These are phyloP conservation scores for Leishmania braziliensis DNA, from an alignment of 208 protist species.

Conservation along the genomic window DNA sequence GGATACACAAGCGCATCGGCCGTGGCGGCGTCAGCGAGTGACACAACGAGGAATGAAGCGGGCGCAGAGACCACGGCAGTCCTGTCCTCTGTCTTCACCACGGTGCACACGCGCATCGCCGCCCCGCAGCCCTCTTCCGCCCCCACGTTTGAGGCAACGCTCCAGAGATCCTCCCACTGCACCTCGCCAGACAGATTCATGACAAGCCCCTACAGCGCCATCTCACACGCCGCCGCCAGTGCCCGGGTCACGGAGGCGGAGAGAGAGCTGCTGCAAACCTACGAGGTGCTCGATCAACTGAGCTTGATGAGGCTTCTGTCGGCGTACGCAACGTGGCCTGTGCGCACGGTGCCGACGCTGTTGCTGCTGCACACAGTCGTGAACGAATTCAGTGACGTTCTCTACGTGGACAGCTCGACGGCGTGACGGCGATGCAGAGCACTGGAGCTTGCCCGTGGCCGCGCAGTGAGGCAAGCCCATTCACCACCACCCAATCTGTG, in stretches of 20 bases:
- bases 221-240: slow-evolving; percentile 13
- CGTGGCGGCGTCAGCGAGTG: slow-evolving; percentile 7
- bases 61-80: background rate
- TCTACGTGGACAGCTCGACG: slow-evolving; percentile 37
- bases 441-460: slow-evolving; percentile 23
- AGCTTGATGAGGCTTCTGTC: slow-evolving; percentile 47
- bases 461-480: slow-evolving; percentile 1
- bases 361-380: slow-evolving; percentile 79
- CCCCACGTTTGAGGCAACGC: background rate
- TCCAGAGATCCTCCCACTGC: background rate
- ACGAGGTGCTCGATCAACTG: slow-evolving; percentile 61
- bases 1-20: slow-evolving; percentile 38
- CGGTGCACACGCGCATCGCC: slow-evolving; percentile 24
- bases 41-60: background rate
- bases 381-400: slow-evolving; percentile 83
- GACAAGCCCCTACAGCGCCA: slow-evolving; percentile 26
- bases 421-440: slow-evolving; percentile 9
- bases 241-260: slow-evolving; percentile 34
- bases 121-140: background rate
- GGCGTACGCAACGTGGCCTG: slow-evolving; percentile 47
- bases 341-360: slow-evolving; percentile 63
- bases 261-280: slow-evolving; percentile 58
- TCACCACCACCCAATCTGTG: background rate
- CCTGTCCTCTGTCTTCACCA: slow-evolving; percentile 12
- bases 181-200: slow-evolving; percentile 9